These are phyloP conservation scores for Teunomyces stri DNA, from an alignment of 805 yeast species.

Conservation along the genomic window DNA sequence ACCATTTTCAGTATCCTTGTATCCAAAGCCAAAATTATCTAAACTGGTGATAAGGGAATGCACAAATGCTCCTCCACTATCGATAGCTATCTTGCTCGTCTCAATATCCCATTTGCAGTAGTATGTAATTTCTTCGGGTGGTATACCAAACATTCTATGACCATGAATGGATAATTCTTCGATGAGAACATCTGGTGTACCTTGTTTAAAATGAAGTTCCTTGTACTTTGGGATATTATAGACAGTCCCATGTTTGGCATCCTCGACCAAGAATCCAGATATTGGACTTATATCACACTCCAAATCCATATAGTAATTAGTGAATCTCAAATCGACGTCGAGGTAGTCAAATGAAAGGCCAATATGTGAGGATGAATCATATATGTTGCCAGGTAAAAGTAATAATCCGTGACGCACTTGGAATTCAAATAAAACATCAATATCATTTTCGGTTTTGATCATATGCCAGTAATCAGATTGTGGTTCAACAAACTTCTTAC, in stretches of 20 bases:
- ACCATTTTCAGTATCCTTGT: constrained; percentile 73
- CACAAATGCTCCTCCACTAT: constrained; percentile 48
- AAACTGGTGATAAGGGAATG: constrained; percentile 43
- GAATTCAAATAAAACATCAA: constrained; percentile 73
- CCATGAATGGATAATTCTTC: constrained; percentile 72
- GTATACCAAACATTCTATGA: constrained; percentile 89
- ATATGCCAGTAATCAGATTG: constrained; percentile 33
- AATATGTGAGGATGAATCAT: constrained; percentile 59
- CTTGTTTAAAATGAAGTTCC: constrained; percentile 7
- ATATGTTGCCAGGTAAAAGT: constrained; percentile 70
- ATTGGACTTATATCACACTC: constrained; percentile 71
- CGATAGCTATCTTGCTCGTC: constrained; percentile 55
- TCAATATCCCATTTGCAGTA: constrained; percentile 88
- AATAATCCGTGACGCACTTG: constrained; percentile 68
- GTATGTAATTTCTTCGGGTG: constrained; percentile 85
- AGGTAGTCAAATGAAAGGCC: constrained; percentile 62
- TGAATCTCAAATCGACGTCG: constrained; percentile 79
- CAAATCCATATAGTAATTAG: constrained; percentile 90
- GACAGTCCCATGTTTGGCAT: constrained; percentile 17
- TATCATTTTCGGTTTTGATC: constrained; percentile 62
- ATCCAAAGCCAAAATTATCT: constrained; percentile 57
- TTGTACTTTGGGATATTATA: constrained; percentile 25
- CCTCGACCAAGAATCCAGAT: constrained; percentile 32
- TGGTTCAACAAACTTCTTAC: constrained; percentile 1
- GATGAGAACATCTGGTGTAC: constrained; percentile 33